Evolutionary conservation across 2,329 filamentous ascomycete genomes (phyloP), one percentile per base, ranked within the genome.

Genomic region (Penicillium concentricum): DNA sequence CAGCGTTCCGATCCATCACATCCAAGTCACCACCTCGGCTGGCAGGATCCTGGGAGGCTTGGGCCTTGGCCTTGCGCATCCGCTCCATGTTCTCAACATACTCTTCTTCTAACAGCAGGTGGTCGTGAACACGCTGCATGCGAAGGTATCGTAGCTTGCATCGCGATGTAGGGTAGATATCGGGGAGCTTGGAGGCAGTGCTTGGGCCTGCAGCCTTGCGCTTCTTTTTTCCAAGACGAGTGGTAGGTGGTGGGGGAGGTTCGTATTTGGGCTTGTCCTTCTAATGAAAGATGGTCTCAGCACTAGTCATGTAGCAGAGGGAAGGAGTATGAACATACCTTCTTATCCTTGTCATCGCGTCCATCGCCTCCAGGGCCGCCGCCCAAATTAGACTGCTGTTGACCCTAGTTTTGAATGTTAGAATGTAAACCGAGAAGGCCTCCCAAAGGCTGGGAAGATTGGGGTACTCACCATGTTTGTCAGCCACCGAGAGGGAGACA

Each of bases 231-330:
- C 94, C 94, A 74, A 99, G 89, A 75, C 94, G 91, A 65, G 94
- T 97, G 61, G 94, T 99, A 62, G 94, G 94, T 72, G 93, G 89
- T 77, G 94, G 94, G 67, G 94, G 94, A 64, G 94, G 94, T 79
- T 99, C 94, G 83, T 99, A 99, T 89, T 96, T 97, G 74, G 94
- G 94, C 88, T 99, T 99, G 62, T 99, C 93, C 85, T 99, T 97
- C 93, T 96, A 71, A 35, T 56, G 67, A 59, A 49, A 34, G 39
- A 54, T 53, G 60, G 43, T 58, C 58, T 67, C 37, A 64, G 64
- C 51, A 54, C 34, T 49, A 26, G 18, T 38, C 48, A 22, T 43
- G 26, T 16, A 18, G 18, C 18, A 32, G 35, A 16, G 15, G 15
- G 35, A 43, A 34, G 16, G 16, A 42, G 24, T 18, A 18, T 13